Evolutionary conservation across 2,329 filamentous ascomycete species (phyloP), one percentile per base, ranked within the genome.

Genomic region (Fusarium haematococcum): DNA sequence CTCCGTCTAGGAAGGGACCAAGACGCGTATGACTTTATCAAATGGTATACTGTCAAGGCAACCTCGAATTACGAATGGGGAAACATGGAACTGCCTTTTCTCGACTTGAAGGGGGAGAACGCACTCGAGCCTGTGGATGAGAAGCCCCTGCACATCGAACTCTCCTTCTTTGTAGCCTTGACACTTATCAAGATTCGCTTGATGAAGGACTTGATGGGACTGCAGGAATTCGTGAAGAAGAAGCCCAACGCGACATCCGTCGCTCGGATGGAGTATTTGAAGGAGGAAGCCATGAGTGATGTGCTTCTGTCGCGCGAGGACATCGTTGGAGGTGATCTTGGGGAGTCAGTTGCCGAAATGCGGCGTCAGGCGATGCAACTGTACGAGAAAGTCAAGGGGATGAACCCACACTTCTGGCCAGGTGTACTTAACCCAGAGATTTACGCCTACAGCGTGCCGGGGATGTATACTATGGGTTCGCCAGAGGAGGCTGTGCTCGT

Each of bases 1-100:
- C 70, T 73, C 6, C 20, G 58, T 2, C 66, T 73, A 1, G 62
- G 57, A 6, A 70, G 54, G 4, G 62, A 73, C 9, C 62, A 70
- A 16, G 33, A 73, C 0, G 70, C 58, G 2, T 67, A 67, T 7
- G 62, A 70, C 5, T 73, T 73, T 2, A 73, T 73, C 20, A 73
- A 73, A 35, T 70, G 70, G 58, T 70, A 57, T 23, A 33, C 57
- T 2, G 33, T 63, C 0, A 45, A 45, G 32, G 25, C 14, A 0
- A 67, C 41, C 39, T 41, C 41, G 1, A 13, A 5, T 0, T 73
- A 73, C 3, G 30, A 63, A 5, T 73, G 70, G 70, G 4, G 10
- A 0, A 32, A 73, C 2, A n/a, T 27, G 30, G 37, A 33, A 6
- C 16, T 67, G 43, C 58, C 52, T 6, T 70, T 16, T 7, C 70